Percentiles rank a stretch among this genome's conserved stretches.
These are phyloP conservation scores for Neurospora sp. DNA, from an alignment of 495 filamentous ascomycete species.

Conservation along the genomic window DNA sequence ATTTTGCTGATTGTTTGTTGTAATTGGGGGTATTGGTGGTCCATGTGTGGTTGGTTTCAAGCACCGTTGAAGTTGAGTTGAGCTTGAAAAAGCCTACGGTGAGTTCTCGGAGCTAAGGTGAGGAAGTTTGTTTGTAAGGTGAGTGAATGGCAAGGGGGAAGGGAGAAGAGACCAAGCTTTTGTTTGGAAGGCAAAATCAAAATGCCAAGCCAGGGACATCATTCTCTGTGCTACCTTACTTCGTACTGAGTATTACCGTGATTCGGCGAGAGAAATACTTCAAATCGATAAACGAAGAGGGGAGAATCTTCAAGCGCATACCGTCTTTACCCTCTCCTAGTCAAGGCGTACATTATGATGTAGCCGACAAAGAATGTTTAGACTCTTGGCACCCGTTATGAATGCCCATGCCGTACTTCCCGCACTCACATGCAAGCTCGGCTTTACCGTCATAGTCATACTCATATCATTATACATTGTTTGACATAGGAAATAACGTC, in stretches of 20 bases:
- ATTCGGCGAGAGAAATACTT: neutral
- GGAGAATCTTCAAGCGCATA: neutral
- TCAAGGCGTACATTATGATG: neutral
- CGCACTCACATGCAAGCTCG: neutral
- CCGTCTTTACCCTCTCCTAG: neutral
- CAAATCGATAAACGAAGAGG: neutral
- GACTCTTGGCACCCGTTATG: neutral
- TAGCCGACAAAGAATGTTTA: neutral
- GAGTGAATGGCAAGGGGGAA: neutral
- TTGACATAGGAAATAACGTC: constrained; percentile 11
- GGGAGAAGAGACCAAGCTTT: neutral
- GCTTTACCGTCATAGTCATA: neutral
- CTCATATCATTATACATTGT: neutral
- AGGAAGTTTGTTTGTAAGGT: neutral
- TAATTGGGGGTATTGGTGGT: neutral
- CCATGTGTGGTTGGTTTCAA: neutral
- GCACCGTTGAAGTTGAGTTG: neutral
- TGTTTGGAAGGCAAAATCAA: neutral
- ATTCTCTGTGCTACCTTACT: neutral
- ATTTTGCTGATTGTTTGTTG: neutral
- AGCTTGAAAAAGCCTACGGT: neutral
- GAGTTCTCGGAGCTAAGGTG: neutral
- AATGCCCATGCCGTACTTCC: neutral
- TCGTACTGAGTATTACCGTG: neutral
- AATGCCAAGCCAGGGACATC: neutral